phyloP scores from a whole-genome alignment of 805 yeast species.

The Metschnikowia gelsemii region DNA sequence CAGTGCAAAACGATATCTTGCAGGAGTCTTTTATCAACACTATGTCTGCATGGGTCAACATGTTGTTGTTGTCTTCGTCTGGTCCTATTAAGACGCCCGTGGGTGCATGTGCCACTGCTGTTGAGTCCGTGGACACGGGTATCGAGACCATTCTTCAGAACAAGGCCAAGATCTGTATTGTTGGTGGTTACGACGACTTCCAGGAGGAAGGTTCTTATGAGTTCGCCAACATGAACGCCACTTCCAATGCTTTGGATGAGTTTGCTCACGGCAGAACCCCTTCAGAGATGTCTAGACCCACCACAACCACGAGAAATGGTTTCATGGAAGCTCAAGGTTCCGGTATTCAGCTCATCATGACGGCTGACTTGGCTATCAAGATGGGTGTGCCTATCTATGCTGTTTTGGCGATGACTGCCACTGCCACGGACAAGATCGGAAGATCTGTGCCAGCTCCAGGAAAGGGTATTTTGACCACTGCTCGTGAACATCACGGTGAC shows the following conservation, averaged over 20 bases:
- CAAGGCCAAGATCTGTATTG: slow-evolving; percentile 92
- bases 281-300: slow-evolving; percentile 97
- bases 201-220: slow-evolving; percentile 98
- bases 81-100: slow-evolving; percentile 99
- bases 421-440: slow-evolving; percentile 98
- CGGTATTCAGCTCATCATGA: slow-evolving; percentile 96
- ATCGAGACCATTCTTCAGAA: slow-evolving; percentile 89
- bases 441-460: slow-evolving; percentile 99
- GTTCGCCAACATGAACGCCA: slow-evolving; percentile 98
- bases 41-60: slow-evolving; percentile 99
- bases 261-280: slow-evolving; percentile 96
- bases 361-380: slow-evolving; percentile 86
- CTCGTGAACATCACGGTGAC: slow-evolving; percentile 85
- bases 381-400: slow-evolving; percentile 99
- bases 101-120: slow-evolving; percentile 99
- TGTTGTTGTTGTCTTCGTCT: slow-evolving; percentile 93
- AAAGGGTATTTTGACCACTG: slow-evolving; percentile 97
- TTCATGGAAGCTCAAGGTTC: slow-evolving; percentile 99
- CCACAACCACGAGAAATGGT: slow-evolving; percentile 94
- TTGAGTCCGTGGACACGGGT: slow-evolving; percentile 96
- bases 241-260: slow-evolving; percentile 86
- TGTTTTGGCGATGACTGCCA: slow-evolving; percentile 88
- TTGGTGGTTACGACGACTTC: slow-evolving; percentile 99
- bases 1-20: slow-evolving; percentile 94
- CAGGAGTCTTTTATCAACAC: slow-evolving; percentile 99